phyloP scores from a whole-genome alignment of 2,329 filamentous ascomycete species.

The Venturia oleaginea region DNA sequence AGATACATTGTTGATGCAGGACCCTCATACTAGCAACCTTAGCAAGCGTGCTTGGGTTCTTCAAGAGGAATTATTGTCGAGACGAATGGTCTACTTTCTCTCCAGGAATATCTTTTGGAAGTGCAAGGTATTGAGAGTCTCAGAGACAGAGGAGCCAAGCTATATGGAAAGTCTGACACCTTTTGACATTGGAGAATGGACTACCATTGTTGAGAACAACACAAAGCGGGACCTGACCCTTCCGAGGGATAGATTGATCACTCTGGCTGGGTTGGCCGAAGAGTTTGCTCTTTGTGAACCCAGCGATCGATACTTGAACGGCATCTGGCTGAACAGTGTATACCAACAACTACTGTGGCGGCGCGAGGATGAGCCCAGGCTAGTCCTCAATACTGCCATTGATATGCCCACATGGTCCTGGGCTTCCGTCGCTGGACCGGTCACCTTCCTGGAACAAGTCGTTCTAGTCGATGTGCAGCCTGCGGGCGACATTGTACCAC shows the following conservation, averaged over 20 bases:
- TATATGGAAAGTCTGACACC: neutral
- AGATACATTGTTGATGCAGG: neutral
- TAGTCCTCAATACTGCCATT: no score
- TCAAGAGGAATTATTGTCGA: constrained; percentile 11
- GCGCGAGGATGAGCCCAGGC: no score
- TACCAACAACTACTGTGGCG: no score
- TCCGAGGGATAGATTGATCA: neutral
- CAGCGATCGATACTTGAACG: no score
- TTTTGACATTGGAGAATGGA: neutral
- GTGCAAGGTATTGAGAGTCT: neutral
- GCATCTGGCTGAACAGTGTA: no score
- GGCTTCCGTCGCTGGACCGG: no score
- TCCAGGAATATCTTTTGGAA: constrained; percentile 10
- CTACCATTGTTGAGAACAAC: neutral
- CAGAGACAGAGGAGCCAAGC: neutral
- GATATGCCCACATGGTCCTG: no score
- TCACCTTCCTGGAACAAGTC: no score
- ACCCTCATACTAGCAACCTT: neutral
- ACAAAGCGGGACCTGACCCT: neutral
- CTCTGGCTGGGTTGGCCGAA: neutral
- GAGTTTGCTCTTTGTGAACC: no score
- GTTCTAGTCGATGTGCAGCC: no score
- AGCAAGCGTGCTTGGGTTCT: constrained; percentile 9
- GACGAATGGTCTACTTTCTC: constrained; percentile 11
- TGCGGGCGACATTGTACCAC: no score